Evolutionary conservation across 352 stramenopile genomes (phyloP).

Genomic region (Globisporangium nodosum): DNA sequence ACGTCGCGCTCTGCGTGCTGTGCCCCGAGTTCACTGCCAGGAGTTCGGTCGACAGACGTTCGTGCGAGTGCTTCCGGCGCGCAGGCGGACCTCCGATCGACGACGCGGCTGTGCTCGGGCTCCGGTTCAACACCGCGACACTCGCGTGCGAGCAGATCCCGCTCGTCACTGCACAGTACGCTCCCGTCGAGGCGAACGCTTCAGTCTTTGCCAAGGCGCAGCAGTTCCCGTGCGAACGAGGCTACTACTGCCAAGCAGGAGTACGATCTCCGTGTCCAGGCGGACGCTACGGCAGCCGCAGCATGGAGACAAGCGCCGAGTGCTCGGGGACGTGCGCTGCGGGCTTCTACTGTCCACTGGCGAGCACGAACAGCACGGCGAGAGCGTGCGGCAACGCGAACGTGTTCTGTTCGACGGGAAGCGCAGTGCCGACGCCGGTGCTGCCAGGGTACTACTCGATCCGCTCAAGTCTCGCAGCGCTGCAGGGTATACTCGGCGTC

Average conservation of each 20-base stretch:
- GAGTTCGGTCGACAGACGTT: conserved; percentile 40
- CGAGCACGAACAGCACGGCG: conserved; percentile 37
- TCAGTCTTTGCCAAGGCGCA: conserved; percentile 35
- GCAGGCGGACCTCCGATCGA: conserved; percentile 37
- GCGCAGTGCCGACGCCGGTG: conserved; percentile 42
- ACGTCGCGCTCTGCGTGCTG: conserved; percentile 29
- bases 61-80: conserved; percentile 60
- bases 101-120: conserved; percentile 6
- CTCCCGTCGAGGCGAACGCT: conserved; percentile 12
- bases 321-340: conserved; percentile 42
- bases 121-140: conserved; percentile 32
- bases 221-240: conserved; percentile 55
- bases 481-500: not conserved
- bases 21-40: conserved; percentile 43
- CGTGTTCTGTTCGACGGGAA: conserved; percentile 64
- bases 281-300: conserved; percentile 28
- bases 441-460: conserved; percentile 62
- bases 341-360: conserved; percentile 61
- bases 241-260: conserved; percentile 50
- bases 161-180: not conserved
- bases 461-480: conserved; percentile 1
- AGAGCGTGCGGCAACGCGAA: conserved; percentile 25
- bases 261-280: conserved; percentile 51
- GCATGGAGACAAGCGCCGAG: conserved; percentile 21
- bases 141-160: conserved; percentile 25